A percentile compares a stretch with the other conserved stretches of the same genome.
These are phyloP conservation scores for Craspedostauros australis DNA, from an alignment of 108 stramenopile species.

Conservation along the genomic window DNA sequence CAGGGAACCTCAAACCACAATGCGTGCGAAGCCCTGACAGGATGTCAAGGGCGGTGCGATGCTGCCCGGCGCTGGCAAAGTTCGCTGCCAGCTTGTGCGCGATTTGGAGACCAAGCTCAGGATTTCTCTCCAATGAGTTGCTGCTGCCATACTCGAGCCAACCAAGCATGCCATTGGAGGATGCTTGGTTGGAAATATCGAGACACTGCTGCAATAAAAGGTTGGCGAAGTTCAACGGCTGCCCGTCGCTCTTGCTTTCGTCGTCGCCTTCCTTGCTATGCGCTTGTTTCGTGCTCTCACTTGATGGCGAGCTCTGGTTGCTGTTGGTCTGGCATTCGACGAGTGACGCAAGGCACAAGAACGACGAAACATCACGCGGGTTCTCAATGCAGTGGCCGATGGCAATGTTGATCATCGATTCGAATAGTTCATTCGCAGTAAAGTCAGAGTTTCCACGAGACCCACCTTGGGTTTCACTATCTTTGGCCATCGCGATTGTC, in stretches of 20 bases:
- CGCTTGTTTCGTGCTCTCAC: not conserved
- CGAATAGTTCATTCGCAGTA: not conserved
- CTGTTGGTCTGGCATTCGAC: not conserved
- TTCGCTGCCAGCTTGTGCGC: constrained; percentile 16
- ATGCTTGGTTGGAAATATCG: constrained; percentile 33
- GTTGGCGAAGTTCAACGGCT: constrained; percentile 3
- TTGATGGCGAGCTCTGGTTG: not conserved
- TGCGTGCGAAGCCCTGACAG: too few relatives aligned
- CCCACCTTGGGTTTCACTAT: too few relatives aligned
- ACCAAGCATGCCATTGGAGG: constrained; percentile 37
- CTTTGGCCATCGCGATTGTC: not conserved
- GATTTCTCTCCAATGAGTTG: constrained; percentile 22
- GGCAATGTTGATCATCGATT: not conserved
- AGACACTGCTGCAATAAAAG: constrained; percentile 17
- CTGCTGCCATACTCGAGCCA: constrained; percentile 41
- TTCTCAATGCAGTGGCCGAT: not conserved
- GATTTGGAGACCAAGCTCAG: constrained; percentile 23
- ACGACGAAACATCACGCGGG: constrained; percentile 25
- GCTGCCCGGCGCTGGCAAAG: constrained; percentile 18
- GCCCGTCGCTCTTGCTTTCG: not conserved
- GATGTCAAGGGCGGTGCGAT: too few relatives aligned
- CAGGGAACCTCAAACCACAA: too few relatives aligned
- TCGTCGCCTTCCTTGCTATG: not conserved
- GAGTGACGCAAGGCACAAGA: constrained; percentile 29
- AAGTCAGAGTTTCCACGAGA: too few relatives aligned